A percentile compares a stretch with the other conserved stretches of the same genome.
phyloP scores from a whole-genome alignment of 768 basidiomycete species.

The Russula vinacea region DNA sequence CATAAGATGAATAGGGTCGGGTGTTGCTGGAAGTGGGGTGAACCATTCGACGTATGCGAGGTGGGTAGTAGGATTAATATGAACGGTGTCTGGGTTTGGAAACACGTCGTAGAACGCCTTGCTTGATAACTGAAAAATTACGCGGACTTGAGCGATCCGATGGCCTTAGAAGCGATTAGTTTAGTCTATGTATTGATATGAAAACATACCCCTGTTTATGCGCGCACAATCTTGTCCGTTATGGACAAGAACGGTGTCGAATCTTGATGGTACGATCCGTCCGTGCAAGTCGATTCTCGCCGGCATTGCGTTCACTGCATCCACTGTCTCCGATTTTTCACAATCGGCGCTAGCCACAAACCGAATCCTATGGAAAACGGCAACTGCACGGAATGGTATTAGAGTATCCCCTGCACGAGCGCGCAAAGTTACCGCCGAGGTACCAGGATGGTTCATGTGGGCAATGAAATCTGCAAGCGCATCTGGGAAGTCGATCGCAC shows the following conservation, averaged over 20 bases:
- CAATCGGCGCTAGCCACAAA: too few species aligned
- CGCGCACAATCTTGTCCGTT: too few species aligned
- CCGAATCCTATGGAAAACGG: background rate
- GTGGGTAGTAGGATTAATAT: background rate
- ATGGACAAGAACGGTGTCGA: too few species aligned
- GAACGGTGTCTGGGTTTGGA: too few species aligned
- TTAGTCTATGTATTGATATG: too few species aligned
- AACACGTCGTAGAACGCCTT: too few species aligned
- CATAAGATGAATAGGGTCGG: background rate
- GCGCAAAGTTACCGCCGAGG: background rate
- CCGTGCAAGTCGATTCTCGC: too few species aligned
- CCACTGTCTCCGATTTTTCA: too few species aligned
- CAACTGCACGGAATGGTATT: background rate
- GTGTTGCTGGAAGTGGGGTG: too few species aligned
- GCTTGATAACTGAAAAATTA: background rate
- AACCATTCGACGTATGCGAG: slow-evolving; percentile 14
- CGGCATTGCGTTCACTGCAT: too few species aligned
- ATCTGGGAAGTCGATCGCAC: background rate
- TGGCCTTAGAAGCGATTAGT: background rate
- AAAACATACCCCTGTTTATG: background rate
- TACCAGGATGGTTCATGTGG: background rate
- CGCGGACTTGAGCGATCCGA: background rate
- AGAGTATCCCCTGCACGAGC: background rate
- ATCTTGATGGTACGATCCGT: too few species aligned
- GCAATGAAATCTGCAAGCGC: background rate